These are phyloP conservation scores for Penicillium fuscoglaucum DNA, from an alignment of 2,329 filamentous ascomycete genomes.

Conservation along the genomic window DNA sequence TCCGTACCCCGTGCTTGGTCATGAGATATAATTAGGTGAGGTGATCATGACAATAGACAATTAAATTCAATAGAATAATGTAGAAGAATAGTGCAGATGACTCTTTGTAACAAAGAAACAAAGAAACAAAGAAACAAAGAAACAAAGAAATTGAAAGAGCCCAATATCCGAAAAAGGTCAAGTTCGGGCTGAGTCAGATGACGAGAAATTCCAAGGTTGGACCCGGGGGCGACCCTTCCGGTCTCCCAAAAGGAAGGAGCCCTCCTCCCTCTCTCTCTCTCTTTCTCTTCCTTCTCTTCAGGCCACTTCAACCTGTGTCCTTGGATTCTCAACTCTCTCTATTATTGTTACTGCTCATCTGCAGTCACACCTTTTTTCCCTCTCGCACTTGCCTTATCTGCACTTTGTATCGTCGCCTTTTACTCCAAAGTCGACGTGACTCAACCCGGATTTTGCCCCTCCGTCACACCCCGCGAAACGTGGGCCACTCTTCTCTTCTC, in stretches of 20 bases:
- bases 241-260: background rate
- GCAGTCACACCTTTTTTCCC: background rate
- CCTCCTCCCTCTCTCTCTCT: background rate
- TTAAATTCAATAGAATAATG: background rate
- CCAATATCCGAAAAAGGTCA: conserved; percentile 1
- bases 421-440: conserved; percentile 17
- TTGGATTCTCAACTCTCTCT: background rate
- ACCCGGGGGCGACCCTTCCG: background rate
- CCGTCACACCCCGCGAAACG: conserved; percentile 25
- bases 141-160: background rate
- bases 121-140: conserved; percentile 1
- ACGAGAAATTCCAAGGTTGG: background rate
- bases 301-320: conserved; percentile 6
- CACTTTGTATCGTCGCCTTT: background rate
- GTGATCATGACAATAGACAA: background rate
- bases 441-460: conserved; percentile 21
- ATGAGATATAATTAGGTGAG: background rate
- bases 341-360: background rate
- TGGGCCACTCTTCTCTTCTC: conserved; percentile 19
- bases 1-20: background rate
- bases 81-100: conserved; percentile 1
- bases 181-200: conserved; percentile 14
- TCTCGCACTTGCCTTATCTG: background rate
- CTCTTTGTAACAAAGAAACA: background rate
- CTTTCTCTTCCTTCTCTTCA: background rate